Base-by-base conservation (phyloP, 106 monocot species). In the Alisma plantagoaquatica region DNA sequence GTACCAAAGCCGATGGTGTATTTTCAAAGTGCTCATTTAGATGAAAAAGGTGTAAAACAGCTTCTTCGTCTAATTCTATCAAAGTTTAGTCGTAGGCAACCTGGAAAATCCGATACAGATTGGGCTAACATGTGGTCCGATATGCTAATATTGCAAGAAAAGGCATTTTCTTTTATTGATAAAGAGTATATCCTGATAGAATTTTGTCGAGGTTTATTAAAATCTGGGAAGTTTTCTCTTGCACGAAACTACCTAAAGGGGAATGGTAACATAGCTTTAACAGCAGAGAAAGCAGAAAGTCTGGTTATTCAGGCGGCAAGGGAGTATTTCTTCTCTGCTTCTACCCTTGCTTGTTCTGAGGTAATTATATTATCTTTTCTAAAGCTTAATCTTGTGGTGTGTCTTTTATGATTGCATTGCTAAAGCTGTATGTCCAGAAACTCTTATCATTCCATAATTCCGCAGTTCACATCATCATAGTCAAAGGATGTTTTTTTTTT, bases 211-310 rank as follows among this genome's bases (percentile, higher is more conserved):
- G 94, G 83, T 21, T 80, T 94, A 60, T 38, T 94, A 54, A 94
- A 94, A 71, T 87, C 88, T 61, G 88, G 83, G 24, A 94, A 87
- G 65, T 88, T 94, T 63, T 78, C 83, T 15, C 80, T 94, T 64
- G 94, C 94, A 61, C 83, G 94, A 38, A 87, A 84, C 70, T 94
- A 94, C 58, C 55, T 88, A n/a, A 83, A 82, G 65, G 92, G 86
- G 17, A 79, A 73, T 29, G 71, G 70, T 49, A 57, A 65, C 38
- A 51, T 80, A 46, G 2, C 53, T 54, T 73, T 94, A 59, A 43
- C 69, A 54, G 56, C 54, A 52, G 88, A 81, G 43, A 94, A 94
- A 50, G 84, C 84, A 47, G 94, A 94, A 68, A 73, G 60, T 64
- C 67, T 94, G 18, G 88, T 94, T 43, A 73, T 94, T 60, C 87